Evolutionary conservation across 164 flowering plant species (phyloP), one percentile per base, ranked within the genome.

Genomic region (Kalanchoe fedtschenkoi): DNA sequence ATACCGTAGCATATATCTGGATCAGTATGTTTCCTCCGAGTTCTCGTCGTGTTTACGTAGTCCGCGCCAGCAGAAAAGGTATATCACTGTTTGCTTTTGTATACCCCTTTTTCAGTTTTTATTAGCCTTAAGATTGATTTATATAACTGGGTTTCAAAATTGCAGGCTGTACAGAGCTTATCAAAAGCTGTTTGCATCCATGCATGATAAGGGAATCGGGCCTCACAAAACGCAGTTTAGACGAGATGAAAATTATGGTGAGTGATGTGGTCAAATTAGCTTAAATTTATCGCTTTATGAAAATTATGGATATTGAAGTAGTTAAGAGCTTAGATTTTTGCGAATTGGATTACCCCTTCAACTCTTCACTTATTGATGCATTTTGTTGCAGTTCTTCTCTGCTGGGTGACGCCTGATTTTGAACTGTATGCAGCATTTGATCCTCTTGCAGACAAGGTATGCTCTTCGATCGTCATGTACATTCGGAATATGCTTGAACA

Each of bases 351-450:
- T 4, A 29, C 6, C 26, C 17, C 2, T 13, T 24, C 32, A 51
- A 51, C 26, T 51, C 6, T n/a, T 26, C 1, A 32, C 32, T 51
- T 51, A 51, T 26, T 26, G 17, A 11, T 13, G 32, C 17, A 9
- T 51, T 32, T 34, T 66, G 32, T 80, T 71, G 67, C 96, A 95
- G 99, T 89, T 70, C 76, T 91, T 10, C 87, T 95, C 33, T 91
- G 99, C 77, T 95, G 99, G 99, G 89, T 87, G 22, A 91, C 97
- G 34, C 96, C 68, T 51, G 96, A 95, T 76, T 95, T 91, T 77
- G 99, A 95, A 68, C 85, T 95, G 42, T 95, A 95, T 77, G 96
- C 97, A 24, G 96, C 99, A 65, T 95, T 95, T 76, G 97, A 95
- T 82, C 97, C 97, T 34, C 93, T 91, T 44, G 97, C 99, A 39